Base-by-base conservation (phyloP, 169 alveolate species). In the Babesia caballi region DNA sequence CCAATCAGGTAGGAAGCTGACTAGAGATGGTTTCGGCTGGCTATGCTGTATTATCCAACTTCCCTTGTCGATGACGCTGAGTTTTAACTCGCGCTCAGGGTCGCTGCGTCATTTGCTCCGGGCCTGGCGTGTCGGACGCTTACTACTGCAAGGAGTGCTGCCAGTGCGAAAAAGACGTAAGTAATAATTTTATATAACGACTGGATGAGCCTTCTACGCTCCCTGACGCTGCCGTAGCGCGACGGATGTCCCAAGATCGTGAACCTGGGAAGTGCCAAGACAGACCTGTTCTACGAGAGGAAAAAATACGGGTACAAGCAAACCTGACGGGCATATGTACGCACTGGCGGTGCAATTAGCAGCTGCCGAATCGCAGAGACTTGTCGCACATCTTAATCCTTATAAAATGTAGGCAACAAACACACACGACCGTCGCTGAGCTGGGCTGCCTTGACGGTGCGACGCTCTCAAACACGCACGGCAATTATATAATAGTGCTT, bases 181-280 rank as follows among this genome's bases (percentile, higher is more conserved):
- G 91, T 71, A 4, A 3, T 8, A 6, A 41, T 0, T 8, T 36
- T 8, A 2, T 28, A 27, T 3, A 23, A n/a, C 15, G 27, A 57
- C 7, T 46, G 17, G 25, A 67, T 27, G 30, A 68, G 25, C n/a
- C 11, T 41, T 35, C 14, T 19, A 23, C 15, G 12, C 28, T 11
- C 14, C 30, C 21, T 23, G 9, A 27, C 23, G 36, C 50, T 17
- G 54, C 25, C 0, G 23, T 28, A 92, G 95, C 68, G 99, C 50
- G 99, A 98, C 90, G 99, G 99, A 12, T 98, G 99, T 75, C 99
- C 99, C 4, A 98, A 96, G 86, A 97, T 98, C 28, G 96, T 97
- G 17, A 98, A 97, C 90, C 88, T 98, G 61, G 99, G 99, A 14
- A 93, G 97, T 54, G 98, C 99, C 19, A 96, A 95, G 81, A 96